Base-by-base conservation (phyloP, 2,329 filamentous ascomycete genomes). In the Orbilia quercus region DNA sequence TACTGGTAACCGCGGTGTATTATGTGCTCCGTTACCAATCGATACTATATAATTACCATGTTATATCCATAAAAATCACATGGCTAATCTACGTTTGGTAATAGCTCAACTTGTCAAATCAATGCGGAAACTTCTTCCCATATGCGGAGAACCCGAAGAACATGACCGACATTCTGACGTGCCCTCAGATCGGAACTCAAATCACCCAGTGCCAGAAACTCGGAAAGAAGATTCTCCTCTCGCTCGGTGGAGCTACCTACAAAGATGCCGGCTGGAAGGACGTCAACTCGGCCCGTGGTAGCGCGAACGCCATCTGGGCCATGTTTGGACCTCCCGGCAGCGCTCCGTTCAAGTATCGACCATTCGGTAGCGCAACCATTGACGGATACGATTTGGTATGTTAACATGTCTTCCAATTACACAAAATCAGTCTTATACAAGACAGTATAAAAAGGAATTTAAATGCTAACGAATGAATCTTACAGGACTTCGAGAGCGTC, bases 191-290 rank as follows among this genome's bases (percentile, higher is more conserved):
- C 31, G 70, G 70, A 23, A 53, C 62, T n/a, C 55, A 65, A 36
- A 76, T 76, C 51, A 70, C 36, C n/a, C 51, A 83, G 7, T 93
- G 90, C 80, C 90, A 92, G 79, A 76, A 80, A 12, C 80, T 62
- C 3, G 85, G 85, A 75, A 92, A 92, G 81, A 91, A 89, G 1
- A 88, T 92, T 75, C 79, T 91, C 47, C 83, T 92, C 7, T 91
- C 90, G 1, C 83, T 92, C 47, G 90, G 89, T 16, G 90, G 90
- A 31, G 87, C 87, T 1, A 89, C 88, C 0, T 90, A 91, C 79
- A 86, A 82, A 16, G 88, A 91, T 79, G 1, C 25, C 12, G 69
- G 64, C 25, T 69, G 72, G 58, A n/a, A 85, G 83, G 42, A 45
- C n/a, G 76, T 82, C 0, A 75, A 80, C 0, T 84, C 82, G 0